A percentile compares a stretch with the other conserved stretches of the same genome.
Conservation (phyloP, 2,329 filamentous ascomycete genomes). For the Aspergillus thermomutatus region DNA sequence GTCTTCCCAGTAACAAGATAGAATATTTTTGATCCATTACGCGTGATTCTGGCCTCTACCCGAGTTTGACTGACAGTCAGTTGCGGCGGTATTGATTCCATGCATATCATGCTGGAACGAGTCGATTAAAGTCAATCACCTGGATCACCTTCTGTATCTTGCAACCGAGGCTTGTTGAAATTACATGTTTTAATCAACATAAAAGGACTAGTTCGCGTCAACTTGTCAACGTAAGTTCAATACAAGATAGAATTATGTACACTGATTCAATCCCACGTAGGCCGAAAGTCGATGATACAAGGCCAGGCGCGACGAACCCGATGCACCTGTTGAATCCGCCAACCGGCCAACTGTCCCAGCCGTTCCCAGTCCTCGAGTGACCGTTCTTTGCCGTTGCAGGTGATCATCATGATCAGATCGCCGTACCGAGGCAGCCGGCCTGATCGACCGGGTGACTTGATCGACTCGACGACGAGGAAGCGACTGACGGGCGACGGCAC, state of each 20-base stretch:
- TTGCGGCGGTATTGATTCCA: too few species aligned
- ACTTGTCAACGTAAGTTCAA: too few species aligned
- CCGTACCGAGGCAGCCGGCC: background rate
- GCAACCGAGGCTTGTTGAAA: too few species aligned
- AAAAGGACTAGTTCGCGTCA: too few species aligned
- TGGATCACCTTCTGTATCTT: too few species aligned
- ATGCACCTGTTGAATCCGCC: background rate
- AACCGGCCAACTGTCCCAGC: background rate
- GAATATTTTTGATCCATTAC: too few species aligned
- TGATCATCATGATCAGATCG: background rate
- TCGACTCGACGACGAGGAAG: background rate
- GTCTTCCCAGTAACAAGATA: too few species aligned
- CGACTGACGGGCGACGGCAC: background rate
- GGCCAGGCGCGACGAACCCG: background rate
- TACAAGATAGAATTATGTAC: background rate
- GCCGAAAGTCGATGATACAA: background rate
- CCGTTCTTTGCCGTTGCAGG: background rate
- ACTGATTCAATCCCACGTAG: background rate
- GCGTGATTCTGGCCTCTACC: too few species aligned
- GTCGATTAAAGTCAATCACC: too few species aligned
- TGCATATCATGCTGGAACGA: too few species aligned
- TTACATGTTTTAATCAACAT: too few species aligned
- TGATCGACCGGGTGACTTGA: background rate
- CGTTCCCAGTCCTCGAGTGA: background rate
- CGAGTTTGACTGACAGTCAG: too few species aligned